A percentile compares a stretch with the other conserved stretches of the same genome.
These are phyloP conservation scores for Aquilaria agallochum DNA, from an alignment of 441 rosid genomes.

Conservation along the genomic window DNA sequence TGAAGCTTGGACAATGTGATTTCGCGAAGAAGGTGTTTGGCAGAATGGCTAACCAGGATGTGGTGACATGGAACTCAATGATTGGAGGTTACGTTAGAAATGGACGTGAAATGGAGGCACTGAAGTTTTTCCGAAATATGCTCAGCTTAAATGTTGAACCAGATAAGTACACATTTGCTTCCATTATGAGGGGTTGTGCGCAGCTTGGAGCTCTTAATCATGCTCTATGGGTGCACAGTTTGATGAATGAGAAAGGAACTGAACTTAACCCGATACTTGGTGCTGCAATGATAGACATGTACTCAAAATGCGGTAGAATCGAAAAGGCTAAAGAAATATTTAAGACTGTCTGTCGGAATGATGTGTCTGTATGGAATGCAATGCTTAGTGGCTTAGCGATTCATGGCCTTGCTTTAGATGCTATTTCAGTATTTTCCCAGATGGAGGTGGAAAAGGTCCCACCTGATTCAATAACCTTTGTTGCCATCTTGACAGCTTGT, in stretches of 20 bases:
- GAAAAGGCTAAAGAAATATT: slow-evolving; percentile 55
- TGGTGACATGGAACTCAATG: slow-evolving; percentile 59
- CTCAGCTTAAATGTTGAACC: slow-evolving; percentile 33
- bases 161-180: slow-evolving; percentile 51
- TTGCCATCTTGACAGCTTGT: slow-evolving; percentile 55
- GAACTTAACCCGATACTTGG: slow-evolving; percentile 52
- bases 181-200: slow-evolving; percentile 46
- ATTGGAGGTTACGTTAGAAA: slow-evolving; percentile 49
- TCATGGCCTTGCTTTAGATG: slow-evolving; percentile 70
- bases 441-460: slow-evolving; percentile 47
- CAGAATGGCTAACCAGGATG: slow-evolving; percentile 29
- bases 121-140: slow-evolving; percentile 38
- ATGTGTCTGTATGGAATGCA: slow-evolving; percentile 79
- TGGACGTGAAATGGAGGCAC: slow-evolving; percentile 36
- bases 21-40: slow-evolving; percentile 42
- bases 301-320: slow-evolving; percentile 72
- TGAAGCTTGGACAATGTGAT: slow-evolving; percentile 38
- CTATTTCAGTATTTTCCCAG: slow-evolving; percentile 39
- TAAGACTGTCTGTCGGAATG: slow-evolving; percentile 23
- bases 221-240: slow-evolving; percentile 59
- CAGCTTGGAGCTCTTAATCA: slow-evolving; percentile 55
- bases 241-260: slow-evolving; percentile 40
- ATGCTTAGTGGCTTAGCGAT: slow-evolving; percentile 71
- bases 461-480: slow-evolving; percentile 52
- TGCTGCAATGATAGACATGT: slow-evolving; percentile 73